Evolutionary conservation across 768 basidiomycete species (phyloP).

Genomic region (Wakefieldia striispora): DNA sequence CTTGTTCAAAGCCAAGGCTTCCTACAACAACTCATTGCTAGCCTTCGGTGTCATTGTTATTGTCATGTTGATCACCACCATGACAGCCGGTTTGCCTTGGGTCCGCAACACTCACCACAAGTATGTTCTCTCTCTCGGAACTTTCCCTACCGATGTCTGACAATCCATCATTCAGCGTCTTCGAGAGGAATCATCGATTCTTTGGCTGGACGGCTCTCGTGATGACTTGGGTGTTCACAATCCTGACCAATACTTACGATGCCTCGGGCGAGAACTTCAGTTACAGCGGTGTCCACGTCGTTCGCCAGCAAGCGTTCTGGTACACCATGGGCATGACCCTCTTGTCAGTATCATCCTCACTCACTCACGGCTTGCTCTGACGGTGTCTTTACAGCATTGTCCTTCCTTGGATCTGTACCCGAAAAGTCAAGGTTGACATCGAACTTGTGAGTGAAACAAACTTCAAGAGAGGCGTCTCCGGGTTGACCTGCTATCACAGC

Average conservation of each 20-base stretch:
- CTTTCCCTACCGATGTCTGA: not conserved
- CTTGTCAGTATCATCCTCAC: constrained; percentile 46
- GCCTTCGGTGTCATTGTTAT: constrained; percentile 61
- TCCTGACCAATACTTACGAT: constrained; percentile 65
- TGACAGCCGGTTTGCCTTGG: constrained; percentile 73
- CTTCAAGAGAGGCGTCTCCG: not conserved
- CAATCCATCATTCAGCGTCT: constrained; percentile 46
- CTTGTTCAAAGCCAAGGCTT: constrained; percentile 47
- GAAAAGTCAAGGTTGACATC: constrained; percentile 71
- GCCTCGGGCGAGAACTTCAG: constrained; percentile 55
- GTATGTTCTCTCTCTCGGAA: constrained; percentile 39
- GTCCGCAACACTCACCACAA: constrained; percentile 80
- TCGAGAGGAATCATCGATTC: constrained; percentile 79
- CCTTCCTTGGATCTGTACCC: constrained; percentile 73
- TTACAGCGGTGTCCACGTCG: constrained; percentile 48
- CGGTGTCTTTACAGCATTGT: constrained; percentile 46
- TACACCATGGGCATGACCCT: constrained; percentile 70
- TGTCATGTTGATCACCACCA: constrained; percentile 54
- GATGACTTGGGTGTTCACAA: constrained; percentile 63
- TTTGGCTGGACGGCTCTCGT: constrained; percentile 68
- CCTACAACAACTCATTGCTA: constrained; percentile 55
- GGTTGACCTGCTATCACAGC: constrained; percentile 39
- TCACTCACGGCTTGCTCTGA: not conserved
- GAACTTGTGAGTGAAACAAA: constrained; percentile 54
- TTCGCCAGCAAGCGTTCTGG: constrained; percentile 77